Conservation (phyloP, 257 asterid species). For the Fraxinus cuspidata region DNA sequence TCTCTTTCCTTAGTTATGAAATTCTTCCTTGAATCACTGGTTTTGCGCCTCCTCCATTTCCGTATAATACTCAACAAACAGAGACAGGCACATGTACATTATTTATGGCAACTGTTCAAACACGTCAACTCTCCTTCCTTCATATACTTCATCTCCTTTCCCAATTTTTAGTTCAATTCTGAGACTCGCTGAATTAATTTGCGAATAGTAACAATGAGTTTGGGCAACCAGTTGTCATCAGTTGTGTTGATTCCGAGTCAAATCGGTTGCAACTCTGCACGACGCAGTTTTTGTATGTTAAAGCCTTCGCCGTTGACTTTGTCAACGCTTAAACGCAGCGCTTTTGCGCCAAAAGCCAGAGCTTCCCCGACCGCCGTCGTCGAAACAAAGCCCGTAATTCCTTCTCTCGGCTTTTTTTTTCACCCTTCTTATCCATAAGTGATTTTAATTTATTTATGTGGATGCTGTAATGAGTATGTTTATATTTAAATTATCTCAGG, state of each 20-base stretch:
- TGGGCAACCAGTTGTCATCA: constrained; percentile 24
- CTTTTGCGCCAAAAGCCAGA: constrained; percentile 24
- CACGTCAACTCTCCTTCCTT: constrained; percentile 22
- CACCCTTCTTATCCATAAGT: not conserved
- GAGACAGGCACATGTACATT: constrained; percentile 5
- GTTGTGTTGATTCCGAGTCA: constrained; percentile 36
- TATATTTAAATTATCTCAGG: not conserved
- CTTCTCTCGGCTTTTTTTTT: not conserved
- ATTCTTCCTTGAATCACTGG: constrained; percentile 16
- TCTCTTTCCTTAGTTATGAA: not conserved
- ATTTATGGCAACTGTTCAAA: constrained; percentile 17
- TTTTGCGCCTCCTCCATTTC: constrained; percentile 33
- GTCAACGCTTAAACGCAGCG: constrained; percentile 31
- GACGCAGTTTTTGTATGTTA: constrained; percentile 22
- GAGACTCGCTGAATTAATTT: not conserved
- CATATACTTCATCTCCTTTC: not conserved
- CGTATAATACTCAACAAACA: constrained; percentile 20
- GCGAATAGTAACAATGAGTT: constrained; percentile 31
- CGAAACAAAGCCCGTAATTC: constrained; percentile 46
- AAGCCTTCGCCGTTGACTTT: constrained; percentile 29
- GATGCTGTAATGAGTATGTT: not conserved
- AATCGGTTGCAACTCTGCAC: constrained; percentile 32
- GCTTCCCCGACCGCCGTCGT: constrained; percentile 49
- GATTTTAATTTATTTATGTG: constrained; percentile 9
- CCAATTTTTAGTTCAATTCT: constrained; percentile 5